Conservation (phyloP, 176 grass and related monocot genomes). For the Phyllostachys edulis region DNA sequence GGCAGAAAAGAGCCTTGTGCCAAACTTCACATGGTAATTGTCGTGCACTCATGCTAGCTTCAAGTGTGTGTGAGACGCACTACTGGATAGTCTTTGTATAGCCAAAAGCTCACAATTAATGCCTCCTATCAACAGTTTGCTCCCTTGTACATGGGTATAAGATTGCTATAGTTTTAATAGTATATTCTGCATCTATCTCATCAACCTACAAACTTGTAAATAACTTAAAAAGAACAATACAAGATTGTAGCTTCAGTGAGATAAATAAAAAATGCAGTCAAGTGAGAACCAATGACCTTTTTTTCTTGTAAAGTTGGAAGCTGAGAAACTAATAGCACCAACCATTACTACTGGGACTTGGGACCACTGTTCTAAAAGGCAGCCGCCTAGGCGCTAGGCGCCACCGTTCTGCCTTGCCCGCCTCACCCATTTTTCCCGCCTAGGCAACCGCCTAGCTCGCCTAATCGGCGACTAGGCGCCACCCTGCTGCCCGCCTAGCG, state of each 20-base stretch:
- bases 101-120: not conserved
- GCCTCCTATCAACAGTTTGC: not conserved
- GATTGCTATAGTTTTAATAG: not conserved
- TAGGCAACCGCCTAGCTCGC: too few species aligned
- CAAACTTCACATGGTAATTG: not conserved
- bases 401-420: too few species aligned
- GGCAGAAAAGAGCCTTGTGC: not conserved
- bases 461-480: too few species aligned
- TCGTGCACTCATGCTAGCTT: not conserved
- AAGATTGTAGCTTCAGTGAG: slow-evolving; percentile 4
- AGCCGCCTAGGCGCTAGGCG: too few species aligned
- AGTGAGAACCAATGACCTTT: not conserved
- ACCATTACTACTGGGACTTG: not conserved
- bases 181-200: slow-evolving; percentile 8
- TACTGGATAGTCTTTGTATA: not conserved
- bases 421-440: too few species aligned
- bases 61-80: not conserved
- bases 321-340: not conserved
- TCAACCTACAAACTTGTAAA: not conserved
- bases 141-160: not conserved
- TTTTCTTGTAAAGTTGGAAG: not conserved
- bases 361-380: not conserved
- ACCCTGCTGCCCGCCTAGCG: too few species aligned
- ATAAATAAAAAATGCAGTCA: not conserved
- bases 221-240: not conserved